These are phyloP conservation scores for Wickerhamiella azyma DNA, from an alignment of 805 yeast genomes.

Conservation along the genomic window DNA sequence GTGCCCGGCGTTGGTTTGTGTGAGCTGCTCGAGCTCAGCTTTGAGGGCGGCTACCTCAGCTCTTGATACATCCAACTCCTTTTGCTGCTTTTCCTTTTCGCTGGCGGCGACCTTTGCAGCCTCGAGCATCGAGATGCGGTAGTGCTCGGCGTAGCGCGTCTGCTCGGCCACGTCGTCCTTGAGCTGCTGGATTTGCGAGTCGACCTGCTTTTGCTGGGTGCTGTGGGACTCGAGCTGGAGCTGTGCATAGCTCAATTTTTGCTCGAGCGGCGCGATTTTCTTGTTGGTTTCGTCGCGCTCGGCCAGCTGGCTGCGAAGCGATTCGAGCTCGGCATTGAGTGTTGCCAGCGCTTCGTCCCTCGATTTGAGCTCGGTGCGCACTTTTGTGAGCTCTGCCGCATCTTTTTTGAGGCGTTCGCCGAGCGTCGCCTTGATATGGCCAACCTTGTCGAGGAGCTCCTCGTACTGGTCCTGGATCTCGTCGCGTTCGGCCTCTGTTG, in stretches of 20 bases:
- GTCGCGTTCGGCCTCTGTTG: conserved; percentile 34
- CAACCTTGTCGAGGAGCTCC: conserved; percentile 25
- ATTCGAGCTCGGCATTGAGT: neutral
- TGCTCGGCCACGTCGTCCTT: conserved; percentile 24
- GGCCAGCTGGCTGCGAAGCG: neutral
- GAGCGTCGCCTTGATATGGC: conserved; percentile 26
- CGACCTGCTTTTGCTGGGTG: conserved; percentile 12
- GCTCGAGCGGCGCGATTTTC: conserved; percentile 28
- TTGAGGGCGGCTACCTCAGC: conserved; percentile 11
- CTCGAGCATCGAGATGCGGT: conserved; percentile 2
- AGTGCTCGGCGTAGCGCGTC: conserved; percentile 19
- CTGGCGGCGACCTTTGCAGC: neutral
- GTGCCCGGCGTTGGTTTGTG: neutral
- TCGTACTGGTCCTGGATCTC: conserved; percentile 31
- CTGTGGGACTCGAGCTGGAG: conserved; percentile 24
- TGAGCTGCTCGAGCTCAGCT: conserved; percentile 1
- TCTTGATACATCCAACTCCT: conserved; percentile 21
- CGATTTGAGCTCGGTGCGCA: conserved; percentile 27
- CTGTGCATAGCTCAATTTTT: conserved; percentile 24
- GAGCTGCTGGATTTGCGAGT: conserved; percentile 19
- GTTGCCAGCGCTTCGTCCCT: neutral
- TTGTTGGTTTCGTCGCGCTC: conserved; percentile 17
- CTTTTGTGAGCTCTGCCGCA: conserved; percentile 21
- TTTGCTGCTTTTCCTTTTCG: neutral
- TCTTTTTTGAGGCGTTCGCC: conserved; percentile 35